Evolutionary conservation across 78 protist species (phyloP).

Genomic region (Dictyostelium intermedium): DNA sequence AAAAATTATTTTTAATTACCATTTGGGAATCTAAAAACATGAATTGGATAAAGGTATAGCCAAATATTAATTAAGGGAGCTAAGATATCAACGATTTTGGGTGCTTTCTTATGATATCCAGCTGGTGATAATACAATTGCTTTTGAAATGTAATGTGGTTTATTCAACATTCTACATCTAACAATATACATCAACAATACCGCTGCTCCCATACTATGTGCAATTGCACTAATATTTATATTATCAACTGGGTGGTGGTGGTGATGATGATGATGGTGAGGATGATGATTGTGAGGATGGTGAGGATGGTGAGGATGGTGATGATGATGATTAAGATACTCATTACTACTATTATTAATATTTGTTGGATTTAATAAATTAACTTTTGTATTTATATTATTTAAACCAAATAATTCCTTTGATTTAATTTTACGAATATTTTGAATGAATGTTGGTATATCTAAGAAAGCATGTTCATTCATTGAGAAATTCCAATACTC

Average conservation of each 20-base stretch:
- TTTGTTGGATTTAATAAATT: not conserved
- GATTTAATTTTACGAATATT: slow-evolving; percentile 38
- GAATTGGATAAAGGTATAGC: slow-evolving; percentile 35
- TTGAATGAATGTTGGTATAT: slow-evolving; percentile 65
- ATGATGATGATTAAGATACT: not conserved
- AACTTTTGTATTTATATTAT: slow-evolving; percentile 1
- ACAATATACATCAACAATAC: slow-evolving; percentile 65
- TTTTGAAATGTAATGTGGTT: slow-evolving; percentile 43
- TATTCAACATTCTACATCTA: slow-evolving; percentile 22
- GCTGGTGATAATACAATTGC: slow-evolving; percentile 69
- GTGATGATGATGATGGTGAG: not conserved
- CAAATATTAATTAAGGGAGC: slow-evolving; percentile 64
- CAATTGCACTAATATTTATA: slow-evolving; percentile 46
- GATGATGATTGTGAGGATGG: not conserved
- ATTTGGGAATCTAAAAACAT: slow-evolving; percentile 63
- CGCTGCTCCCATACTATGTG: slow-evolving; percentile 78
- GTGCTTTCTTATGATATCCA: slow-evolving; percentile 64
- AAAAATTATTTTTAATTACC: not conserved
- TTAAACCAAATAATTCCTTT: slow-evolving; percentile 18
- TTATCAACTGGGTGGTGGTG: not conserved
- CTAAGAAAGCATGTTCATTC: slow-evolving; percentile 72
- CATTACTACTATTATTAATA: not conserved
- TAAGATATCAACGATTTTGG: slow-evolving; percentile 36
- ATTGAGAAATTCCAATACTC: slow-evolving; percentile 73
- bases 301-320: not conserved